Evolutionary conservation across 2,329 filamentous ascomycete genomes (phyloP), one percentile per base, ranked within the genome.

Genomic region (Escovopsis sp.): DNA sequence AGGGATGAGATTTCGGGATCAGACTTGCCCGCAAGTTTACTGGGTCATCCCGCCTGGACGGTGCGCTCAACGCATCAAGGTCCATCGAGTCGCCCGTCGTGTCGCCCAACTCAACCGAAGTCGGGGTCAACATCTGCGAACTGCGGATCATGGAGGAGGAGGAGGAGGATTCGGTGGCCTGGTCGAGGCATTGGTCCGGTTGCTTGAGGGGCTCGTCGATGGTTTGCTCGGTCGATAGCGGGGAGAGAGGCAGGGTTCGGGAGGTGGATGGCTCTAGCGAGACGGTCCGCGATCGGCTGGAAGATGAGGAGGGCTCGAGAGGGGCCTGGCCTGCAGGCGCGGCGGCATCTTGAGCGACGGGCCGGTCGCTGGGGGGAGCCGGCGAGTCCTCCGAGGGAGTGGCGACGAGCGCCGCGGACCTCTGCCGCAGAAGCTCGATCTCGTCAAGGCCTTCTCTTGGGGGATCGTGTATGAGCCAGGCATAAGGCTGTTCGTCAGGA

Each of bases 201-300:
- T 38, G 48, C 47, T 37, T 48, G 46, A 35, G 32, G 39, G 51
- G 37, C 5, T 42, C 41, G 31, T 54, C 53, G 35, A 40, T 37
- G n/a, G 50, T 53, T 40, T 47, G 44, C 32, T 41, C 49, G 42
- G 36, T 53, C 31, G 47, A 50, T 30, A 48, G 48, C 39, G 54
- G 57, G 31, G 53, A 56, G 36, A 54, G 54, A 38, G 52, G 45
- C 40, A 46, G 46, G 21, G 55, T 57, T 17, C 42, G 43, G 27
- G 43, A 50, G 9, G 56, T 54, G 26, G 53, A 56, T n/a, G 61
- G 55, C 8, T 50, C 50, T 13, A 62, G 63, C 4, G 65, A 65
- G 49, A 61, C 54, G 33, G 61, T 63, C 5, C 56, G 54, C n/a
- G 58, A 56, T 41, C 56, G 48, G 34, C n/a, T n/a, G n/a, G n/a